phyloP scores from a whole-genome alignment of 139 green algal species.

The Chlorella sorokiniana region DNA sequence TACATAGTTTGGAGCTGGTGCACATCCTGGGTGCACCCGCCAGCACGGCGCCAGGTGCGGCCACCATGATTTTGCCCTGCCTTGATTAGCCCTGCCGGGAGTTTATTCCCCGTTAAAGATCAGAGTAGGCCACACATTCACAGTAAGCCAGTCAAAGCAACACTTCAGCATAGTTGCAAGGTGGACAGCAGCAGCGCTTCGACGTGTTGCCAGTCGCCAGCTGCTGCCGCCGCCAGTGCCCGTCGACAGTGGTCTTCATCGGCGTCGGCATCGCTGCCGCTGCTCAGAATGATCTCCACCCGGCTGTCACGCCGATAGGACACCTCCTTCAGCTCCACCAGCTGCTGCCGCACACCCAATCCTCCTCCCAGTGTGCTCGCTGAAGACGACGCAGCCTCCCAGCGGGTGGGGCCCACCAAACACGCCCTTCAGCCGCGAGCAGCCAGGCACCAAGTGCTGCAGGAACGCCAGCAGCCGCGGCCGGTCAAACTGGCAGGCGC shows the following conservation, averaged over 20 bases:
- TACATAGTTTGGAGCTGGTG: no score
- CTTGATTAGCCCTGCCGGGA: no score
- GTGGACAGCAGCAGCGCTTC: neutral
- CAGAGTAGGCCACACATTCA: no score
- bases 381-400: slow-evolving; percentile 22
- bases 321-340: slow-evolving; percentile 23
- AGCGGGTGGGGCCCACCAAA: slow-evolving; percentile 42
- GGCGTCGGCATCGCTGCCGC: neutral
- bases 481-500: slow-evolving; percentile 47
- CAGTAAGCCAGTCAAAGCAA: no score
- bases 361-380: neutral
- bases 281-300: slow-evolving; percentile 16
- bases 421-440: slow-evolving; percentile 52
- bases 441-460: slow-evolving; percentile 16
- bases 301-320: slow-evolving; percentile 28
- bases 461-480: slow-evolving; percentile 36
- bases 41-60: no score
- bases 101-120: no score
- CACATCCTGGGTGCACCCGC: no score
- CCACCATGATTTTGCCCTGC: no score
- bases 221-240: neutral
- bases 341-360: slow-evolving; percentile 7
- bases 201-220: neutral
- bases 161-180: neutral
- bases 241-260: no score